Conservation (phyloP, 192 early-diverging fungal species). For the Coemansia sp. region DNA sequence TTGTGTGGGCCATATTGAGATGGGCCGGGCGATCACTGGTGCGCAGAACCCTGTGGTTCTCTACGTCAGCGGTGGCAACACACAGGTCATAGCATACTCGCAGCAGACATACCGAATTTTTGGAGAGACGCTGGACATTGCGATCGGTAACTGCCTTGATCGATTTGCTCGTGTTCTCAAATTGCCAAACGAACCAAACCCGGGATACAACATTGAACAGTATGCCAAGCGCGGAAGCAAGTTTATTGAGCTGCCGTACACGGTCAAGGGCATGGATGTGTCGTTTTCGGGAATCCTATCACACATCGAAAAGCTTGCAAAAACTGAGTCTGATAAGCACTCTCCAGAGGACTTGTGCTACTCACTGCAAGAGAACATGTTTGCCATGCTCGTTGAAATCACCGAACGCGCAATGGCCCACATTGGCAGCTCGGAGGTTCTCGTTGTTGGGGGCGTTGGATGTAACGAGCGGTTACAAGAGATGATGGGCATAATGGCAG, state of each 20-base stretch:
- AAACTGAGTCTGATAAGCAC: constrained; percentile 58
- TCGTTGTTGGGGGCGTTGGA: constrained; percentile 97
- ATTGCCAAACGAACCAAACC: constrained; percentile 93
- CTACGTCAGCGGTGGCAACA: constrained; percentile 98
- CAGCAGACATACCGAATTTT: constrained; percentile 94
- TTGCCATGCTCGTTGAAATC: constrained; percentile 99
- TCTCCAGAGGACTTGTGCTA: constrained; percentile 94
- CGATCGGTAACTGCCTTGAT: constrained; percentile 97
- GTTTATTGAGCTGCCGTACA: constrained; percentile 89
- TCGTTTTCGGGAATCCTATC: constrained; percentile 96
- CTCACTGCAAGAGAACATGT: constrained; percentile 94
- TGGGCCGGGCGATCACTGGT: constrained; percentile 95
- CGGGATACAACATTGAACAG: constrained; percentile 98
- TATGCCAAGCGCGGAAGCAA: constrained; percentile 85
- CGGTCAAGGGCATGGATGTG: constrained; percentile 99
- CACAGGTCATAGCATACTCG: constrained; percentile 98
- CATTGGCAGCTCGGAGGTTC: constrained; percentile 83
- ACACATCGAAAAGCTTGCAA: constrained; percentile 75
- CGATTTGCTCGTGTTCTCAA: constrained; percentile 93
- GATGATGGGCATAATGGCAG: constrained; percentile 97
- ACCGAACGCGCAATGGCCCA: constrained; percentile 99
- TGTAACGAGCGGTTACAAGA: constrained; percentile 93
- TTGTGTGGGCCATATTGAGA: constrained; percentile 98
- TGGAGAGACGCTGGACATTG: constrained; percentile 98
- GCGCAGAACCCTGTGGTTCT: constrained; percentile 93